Evolutionary conservation across 768 basidiomycete species (phyloP), one percentile per base, ranked within the genome.

Genomic region (Naganishia friedmannii): DNA sequence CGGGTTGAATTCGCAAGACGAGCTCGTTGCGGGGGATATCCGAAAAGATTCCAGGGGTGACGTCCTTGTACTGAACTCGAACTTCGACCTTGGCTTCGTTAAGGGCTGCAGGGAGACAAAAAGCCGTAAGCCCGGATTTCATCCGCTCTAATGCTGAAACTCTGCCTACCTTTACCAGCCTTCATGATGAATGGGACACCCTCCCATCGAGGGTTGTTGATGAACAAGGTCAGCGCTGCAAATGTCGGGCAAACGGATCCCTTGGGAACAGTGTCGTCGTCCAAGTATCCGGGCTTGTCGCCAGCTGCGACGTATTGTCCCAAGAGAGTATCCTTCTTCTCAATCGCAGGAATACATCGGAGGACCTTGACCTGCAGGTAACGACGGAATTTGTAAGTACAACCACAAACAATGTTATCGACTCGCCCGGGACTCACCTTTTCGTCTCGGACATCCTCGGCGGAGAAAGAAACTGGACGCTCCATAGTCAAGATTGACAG

Each of bases 11-110:
- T 69, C 95, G 91, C 79, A 98, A 88, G 73, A 99, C 96, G 76
- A 99, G 86, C 83, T 99, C 95, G 83, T 99, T 96, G 72, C 96
- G 89, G 26, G 91, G 86, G 77, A 98, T 93, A 76, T 97, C 89
- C 81, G 90, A 89, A 87, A 98, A 99, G 78, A 98, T 96, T 63
- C 95, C 95, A 80, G 89, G 87, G 0, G 93, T 93, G 66, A 95
- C 93, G 80, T 97, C 94, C 83, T 93, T 97, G 86, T 92, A 98
- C 81, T 99, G 95, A 70, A 98, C 89, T 60, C 95, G 91, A 76
- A 98, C 89, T 83, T 97, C 95, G 67, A 97, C 94, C 84, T 99
- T 99, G 80, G 92, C 91, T 82, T 99, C 96, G 83, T 98, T 96
- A 71, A 99, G 83, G 5, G 95, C 94, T 95, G 76, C 26, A 5